Evolutionary conservation across 768 basidiomycete genomes (phyloP), one percentile per base, ranked within the genome.

Genomic region (Ephemerocybe angulata): DNA sequence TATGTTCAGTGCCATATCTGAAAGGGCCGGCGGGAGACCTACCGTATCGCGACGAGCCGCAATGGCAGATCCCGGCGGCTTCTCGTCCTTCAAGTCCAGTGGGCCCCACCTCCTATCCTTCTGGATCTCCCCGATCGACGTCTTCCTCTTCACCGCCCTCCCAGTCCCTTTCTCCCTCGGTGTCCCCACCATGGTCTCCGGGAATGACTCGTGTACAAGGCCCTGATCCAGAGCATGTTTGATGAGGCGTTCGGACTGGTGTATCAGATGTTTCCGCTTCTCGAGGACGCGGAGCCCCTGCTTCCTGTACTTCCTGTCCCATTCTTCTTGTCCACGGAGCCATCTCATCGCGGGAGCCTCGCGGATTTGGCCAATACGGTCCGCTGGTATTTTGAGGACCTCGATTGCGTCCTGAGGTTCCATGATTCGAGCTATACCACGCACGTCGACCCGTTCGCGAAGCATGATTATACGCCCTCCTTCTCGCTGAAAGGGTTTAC

Each of bases 271-370:
- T 25, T 61, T 63, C 50, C 84, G 72, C 35, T 77, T 62, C 44
- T 73, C 74, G 17, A 79, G 59, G 4, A 78, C 79, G 17, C 66
- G 72, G 43, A 73, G 64, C 13, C 80, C 79, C 0, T 65, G 50
- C 25, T 64, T 63, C 44, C 67, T 68, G 66, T 75, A 87, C 59
- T 70, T 74, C 61, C 73, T 70, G 65, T 88, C 85, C 86, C 87
- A 87, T 30, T 76, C 62, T 21, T 76, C 72, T 65, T 86, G 85
- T 7, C 86, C 84, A 3, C 70, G 67, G 13, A 82, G 64, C 79
- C 88, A 93, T n/a, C 85, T 76, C 63, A 79, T 73, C 0, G 82
- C 82, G 0, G 87, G 85, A 0, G 72, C 81, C 67, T 91, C 90
- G 65, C 87, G 90, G 66, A 93, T 82, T 30, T 87, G 66, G 0